Evolutionary conservation across 1,284 basidiomycete species (phyloP).

Genomic region (Ceratobasidium sp.): DNA sequence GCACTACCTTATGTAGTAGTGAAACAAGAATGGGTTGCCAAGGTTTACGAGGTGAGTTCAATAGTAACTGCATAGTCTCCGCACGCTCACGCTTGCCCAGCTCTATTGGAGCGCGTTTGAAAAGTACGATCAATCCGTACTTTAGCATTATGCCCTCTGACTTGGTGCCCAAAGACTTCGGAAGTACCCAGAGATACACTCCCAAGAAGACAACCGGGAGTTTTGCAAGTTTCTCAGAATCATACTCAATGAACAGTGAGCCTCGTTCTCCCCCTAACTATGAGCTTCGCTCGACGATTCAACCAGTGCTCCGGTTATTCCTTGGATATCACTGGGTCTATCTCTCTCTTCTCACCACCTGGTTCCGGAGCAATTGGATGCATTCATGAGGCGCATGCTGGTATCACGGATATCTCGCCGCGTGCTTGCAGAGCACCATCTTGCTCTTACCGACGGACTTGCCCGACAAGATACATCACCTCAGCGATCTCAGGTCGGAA

Average conservation of each 20-base stretch:
- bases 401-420: constrained; percentile 90
- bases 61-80: constrained; percentile 20
- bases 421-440: constrained; percentile 91
- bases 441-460: constrained; percentile 79
- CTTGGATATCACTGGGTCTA: constrained; percentile 80
- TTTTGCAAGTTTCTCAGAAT: constrained; percentile 81
- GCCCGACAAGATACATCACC: constrained; percentile 57
- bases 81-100: constrained; percentile 59
- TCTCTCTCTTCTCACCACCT: constrained; percentile 85
- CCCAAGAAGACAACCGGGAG: constrained; percentile 79
- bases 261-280: constrained; percentile 47
- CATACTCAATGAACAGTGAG: constrained; percentile 84
- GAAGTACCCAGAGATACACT: constrained; percentile 80
- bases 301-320: constrained; percentile 78
- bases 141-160: constrained; percentile 7
- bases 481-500: constrained; percentile 78
- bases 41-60: constrained; percentile 82
- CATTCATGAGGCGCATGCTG: constrained; percentile 93
- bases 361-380: constrained; percentile 82
- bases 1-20: constrained; percentile 89
- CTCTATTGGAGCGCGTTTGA: constrained; percentile 87
- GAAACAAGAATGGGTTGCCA: constrained; percentile 85
- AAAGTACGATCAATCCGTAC: constrained; percentile 65
- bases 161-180: constrained; percentile 70
- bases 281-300: constrained; percentile 45